These are phyloP conservation scores for Avena eriantha DNA, from an alignment of 176 grass and related monocot genomes.

Conservation along the genomic window DNA sequence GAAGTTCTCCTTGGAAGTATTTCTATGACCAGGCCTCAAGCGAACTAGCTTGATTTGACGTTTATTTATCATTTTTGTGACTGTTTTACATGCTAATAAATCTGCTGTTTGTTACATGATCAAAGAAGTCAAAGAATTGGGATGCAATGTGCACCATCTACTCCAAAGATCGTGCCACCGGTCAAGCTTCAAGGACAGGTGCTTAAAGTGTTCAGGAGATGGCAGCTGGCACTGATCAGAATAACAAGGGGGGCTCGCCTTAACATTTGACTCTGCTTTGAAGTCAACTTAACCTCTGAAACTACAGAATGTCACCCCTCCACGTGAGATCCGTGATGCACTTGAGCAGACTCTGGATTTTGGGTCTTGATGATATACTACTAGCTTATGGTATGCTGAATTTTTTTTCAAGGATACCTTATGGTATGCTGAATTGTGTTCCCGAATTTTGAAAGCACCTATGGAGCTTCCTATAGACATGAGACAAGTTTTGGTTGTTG, in stretches of 20 bases:
- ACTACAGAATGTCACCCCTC: not conserved
- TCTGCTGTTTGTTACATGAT: not conserved
- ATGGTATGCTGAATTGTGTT: too few relatives aligned
- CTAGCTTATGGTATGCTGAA: too few relatives aligned
- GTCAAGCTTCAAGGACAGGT: not conserved
- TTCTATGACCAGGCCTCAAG: too few relatives aligned
- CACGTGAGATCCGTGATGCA: slow-evolving; percentile 14
- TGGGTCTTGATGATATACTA: too few relatives aligned
- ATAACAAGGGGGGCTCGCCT: too few relatives aligned
- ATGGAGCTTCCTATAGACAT: too few relatives aligned
- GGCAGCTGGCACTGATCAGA: too few relatives aligned
- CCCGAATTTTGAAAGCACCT: too few relatives aligned
- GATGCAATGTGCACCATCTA: not conserved
- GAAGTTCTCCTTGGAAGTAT: too few relatives aligned
- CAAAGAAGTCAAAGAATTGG: not conserved
- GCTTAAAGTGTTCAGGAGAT: not conserved
- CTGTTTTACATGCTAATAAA: slow-evolving; percentile 14
- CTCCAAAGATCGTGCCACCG: slow-evolving; percentile 10
- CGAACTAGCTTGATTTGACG: not conserved
- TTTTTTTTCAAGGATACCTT: too few relatives aligned
- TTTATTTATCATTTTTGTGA: not conserved
- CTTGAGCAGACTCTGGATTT: not conserved
- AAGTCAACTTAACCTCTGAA: not conserved
- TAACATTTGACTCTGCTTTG: not conserved
- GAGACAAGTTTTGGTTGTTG: too few relatives aligned